A percentile compares a stretch with the other conserved stretches of the same genome.
Conservation (phyloP, 352 stramenopile species). For the Phytophthora pinifolia region DNA sequence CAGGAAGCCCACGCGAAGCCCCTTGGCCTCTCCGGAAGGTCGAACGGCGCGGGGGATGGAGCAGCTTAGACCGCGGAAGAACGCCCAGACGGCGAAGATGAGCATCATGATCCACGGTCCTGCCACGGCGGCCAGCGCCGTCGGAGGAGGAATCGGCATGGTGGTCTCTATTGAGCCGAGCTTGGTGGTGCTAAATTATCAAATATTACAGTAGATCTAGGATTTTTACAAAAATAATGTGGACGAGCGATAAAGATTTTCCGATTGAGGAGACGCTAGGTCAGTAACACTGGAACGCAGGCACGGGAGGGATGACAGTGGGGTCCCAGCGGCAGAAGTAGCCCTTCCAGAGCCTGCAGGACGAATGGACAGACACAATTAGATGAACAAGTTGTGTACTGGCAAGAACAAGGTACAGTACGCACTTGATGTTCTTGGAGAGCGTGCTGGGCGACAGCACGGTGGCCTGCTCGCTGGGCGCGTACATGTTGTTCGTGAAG, state of each 20-base stretch:
- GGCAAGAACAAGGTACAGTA: conserved; percentile 5
- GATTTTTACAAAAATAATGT: neutral
- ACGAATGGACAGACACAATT: conserved; percentile 2
- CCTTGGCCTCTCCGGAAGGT: conserved; percentile 8
- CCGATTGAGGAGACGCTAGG: neutral
- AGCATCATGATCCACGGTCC: conserved; percentile 22
- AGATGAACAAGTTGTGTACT: neutral
- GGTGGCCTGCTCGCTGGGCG: conserved; percentile 40
- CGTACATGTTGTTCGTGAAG: conserved; percentile 72
- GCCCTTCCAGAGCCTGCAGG: conserved; percentile 74
- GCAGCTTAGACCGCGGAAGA: conserved; percentile 30
- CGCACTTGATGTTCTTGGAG: conserved; percentile 89
- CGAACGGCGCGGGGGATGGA: conserved; percentile 20
- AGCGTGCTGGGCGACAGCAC: conserved; percentile 73
- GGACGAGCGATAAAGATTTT: neutral
- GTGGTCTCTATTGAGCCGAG: neutral
- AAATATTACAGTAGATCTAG: neutral
- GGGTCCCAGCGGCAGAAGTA: conserved; percentile 88
- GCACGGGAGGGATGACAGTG: conserved; percentile 70
- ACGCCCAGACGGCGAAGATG: conserved; percentile 27
- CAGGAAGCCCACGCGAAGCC: conserved; percentile 91
- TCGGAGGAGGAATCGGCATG: conserved; percentile 24
- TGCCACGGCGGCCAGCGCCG: conserved; percentile 15
- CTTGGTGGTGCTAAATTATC: neutral
- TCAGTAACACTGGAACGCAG: conserved; percentile 77